Conservation (phyloP, 148 eudicot genomes). For the Rhododendron simsii region DNA sequence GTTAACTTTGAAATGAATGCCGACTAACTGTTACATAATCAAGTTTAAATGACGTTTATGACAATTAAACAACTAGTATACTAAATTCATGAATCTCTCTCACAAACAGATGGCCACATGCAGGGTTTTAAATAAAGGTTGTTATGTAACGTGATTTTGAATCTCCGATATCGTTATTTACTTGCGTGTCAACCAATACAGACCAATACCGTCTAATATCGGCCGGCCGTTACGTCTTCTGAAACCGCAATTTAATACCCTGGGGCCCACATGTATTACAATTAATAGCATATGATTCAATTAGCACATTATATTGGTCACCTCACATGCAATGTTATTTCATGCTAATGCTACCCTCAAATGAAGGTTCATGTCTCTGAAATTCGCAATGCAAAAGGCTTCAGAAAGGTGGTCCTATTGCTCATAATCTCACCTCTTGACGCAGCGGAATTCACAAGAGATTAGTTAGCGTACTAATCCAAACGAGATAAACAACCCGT, state of each 20-base stretch:
- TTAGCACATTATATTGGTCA: neutral
- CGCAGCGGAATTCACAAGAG: too few species aligned
- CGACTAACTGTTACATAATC: neutral
- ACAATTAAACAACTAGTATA: neutral
- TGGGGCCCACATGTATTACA: neutral
- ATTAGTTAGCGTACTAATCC: too few species aligned
- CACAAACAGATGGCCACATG: neutral
- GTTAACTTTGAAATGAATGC: neutral
- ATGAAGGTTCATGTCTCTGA: conserved; percentile 7
- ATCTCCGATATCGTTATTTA: too few species aligned
- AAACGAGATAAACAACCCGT: too few species aligned
- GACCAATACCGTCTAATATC: too few species aligned
- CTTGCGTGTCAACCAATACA: too few species aligned
- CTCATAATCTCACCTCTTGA: neutral
- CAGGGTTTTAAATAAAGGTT: too few species aligned
- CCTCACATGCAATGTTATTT: neutral
- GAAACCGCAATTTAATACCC: too few species aligned
- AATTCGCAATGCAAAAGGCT: neutral
- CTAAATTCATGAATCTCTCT: neutral
- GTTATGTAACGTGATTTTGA: too few species aligned
- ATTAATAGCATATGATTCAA: neutral
- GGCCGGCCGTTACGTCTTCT: too few species aligned
- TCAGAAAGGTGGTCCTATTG: neutral
- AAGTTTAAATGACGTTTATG: neutral
- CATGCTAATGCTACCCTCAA: neutral